Evolutionary conservation across 2,329 filamentous ascomycete species (phyloP).

Genomic region (Diplodia sapinea): DNA sequence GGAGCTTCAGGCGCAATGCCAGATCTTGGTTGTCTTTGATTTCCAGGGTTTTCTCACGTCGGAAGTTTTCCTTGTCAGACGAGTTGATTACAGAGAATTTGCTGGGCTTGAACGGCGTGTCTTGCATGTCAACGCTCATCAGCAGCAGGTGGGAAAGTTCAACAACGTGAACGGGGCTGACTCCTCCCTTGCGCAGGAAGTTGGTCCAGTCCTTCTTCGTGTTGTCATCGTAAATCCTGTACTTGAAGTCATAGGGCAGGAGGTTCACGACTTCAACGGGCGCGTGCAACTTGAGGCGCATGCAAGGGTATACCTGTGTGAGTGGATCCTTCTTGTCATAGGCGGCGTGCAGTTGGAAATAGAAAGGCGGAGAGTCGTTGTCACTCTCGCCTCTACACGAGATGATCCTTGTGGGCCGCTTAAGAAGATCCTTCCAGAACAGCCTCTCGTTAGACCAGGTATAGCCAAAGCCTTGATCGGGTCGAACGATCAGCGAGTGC

Average conservation of each 20-base stretch:
- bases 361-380: slow-evolving; percentile 80
- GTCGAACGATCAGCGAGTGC: slow-evolving; percentile 85
- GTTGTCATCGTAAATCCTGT: slow-evolving; percentile 97
- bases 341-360: slow-evolving; percentile 90
- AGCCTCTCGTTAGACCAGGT: slow-evolving; percentile 89
- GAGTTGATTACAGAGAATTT: slow-evolving; percentile 98
- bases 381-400: slow-evolving; percentile 86
- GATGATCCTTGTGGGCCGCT: slow-evolving; percentile 81
- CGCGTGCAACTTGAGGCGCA: slow-evolving; percentile 89
- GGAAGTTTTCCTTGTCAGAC: slow-evolving; percentile 84
- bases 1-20: slow-evolving; percentile 78
- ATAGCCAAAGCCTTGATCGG: slow-evolving; percentile 95
- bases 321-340: slow-evolving; percentile 85
- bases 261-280: slow-evolving; percentile 94
- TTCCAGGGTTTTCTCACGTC: slow-evolving; percentile 76
- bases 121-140: slow-evolving; percentile 94
- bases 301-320: slow-evolving; percentile 86
- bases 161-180: slow-evolving; percentile 96
- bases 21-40: slow-evolving; percentile 86
- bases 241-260: slow-evolving; percentile 97
- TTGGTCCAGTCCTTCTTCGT: slow-evolving; percentile 99
- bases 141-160: slow-evolving; percentile 92
- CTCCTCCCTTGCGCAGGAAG: slow-evolving; percentile 92
- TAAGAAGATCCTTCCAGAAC: slow-evolving; percentile 91
- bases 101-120: slow-evolving; percentile 91